phyloP scores from a whole-genome alignment of 768 basidiomycete species.

The Phanerodontia chrysosporium region DNA sequence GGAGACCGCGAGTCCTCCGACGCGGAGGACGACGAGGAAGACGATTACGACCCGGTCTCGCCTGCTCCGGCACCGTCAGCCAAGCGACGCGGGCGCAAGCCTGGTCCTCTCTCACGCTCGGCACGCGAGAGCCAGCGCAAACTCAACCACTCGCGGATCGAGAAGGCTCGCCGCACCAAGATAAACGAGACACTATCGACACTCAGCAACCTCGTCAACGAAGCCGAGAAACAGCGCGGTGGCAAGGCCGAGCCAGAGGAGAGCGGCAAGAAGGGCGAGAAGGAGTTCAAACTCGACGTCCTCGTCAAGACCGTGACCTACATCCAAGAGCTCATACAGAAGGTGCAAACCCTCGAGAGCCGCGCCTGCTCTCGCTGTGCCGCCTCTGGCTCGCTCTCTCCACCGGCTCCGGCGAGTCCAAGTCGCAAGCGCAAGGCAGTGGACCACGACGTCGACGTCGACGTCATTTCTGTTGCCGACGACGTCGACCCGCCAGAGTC shows the following conservation, averaged over 20 bases:
- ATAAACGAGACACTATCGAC: conserved; percentile 88
- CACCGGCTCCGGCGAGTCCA: conserved; percentile 10
- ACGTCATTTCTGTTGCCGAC: conserved; percentile 1
- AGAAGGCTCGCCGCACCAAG: conserved; percentile 90
- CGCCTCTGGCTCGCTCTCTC: neutral
- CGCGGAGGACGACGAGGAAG: conserved; percentile 18
- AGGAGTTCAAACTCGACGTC: conserved; percentile 92
- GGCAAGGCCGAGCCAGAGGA: conserved; percentile 28
- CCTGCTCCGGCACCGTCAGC: conserved; percentile 26
- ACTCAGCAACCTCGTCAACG: conserved; percentile 66
- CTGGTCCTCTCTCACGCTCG: conserved; percentile 65
- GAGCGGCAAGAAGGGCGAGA: conserved; percentile 69
- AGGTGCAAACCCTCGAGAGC: conserved; percentile 40
- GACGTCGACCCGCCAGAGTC: conserved; percentile 7
- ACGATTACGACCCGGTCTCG: conserved; percentile 30
- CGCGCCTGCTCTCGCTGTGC: conserved; percentile 11
- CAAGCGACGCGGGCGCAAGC: conserved; percentile 70
- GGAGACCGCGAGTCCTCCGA: neutral
- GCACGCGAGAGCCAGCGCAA: conserved; percentile 86
- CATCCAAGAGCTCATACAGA: conserved; percentile 64
- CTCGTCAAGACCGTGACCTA: conserved; percentile 78
- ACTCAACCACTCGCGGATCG: conserved; percentile 92
- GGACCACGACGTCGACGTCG: conserved; percentile 5
- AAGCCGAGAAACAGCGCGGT: conserved; percentile 30
- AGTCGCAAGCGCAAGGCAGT: conserved; percentile 16